Base-by-base conservation (phyloP, 2,329 filamentous ascomycete genomes). In the Ophiostoma tasmaniense region DNA sequence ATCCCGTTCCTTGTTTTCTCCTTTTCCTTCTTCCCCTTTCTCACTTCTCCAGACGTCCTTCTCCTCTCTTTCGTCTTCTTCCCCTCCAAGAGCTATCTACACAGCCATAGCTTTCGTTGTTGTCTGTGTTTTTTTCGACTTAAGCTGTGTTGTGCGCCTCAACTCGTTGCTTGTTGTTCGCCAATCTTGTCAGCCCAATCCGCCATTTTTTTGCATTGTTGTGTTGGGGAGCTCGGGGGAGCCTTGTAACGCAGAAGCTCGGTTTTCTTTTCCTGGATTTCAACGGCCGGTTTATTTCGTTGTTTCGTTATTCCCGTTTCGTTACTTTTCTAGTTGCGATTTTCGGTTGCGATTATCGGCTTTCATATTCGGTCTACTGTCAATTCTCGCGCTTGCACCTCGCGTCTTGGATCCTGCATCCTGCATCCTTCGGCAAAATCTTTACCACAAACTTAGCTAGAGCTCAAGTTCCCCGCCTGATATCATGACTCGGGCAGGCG, bases 401-500 rank as follows among this genome's bases (percentile, higher is more conserved):
- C 22, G 22, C 50, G 25, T 55, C 50, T 55, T 55, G n/a, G 50
- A 25, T 55, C 50, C 50, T 25, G 50, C 50, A 55, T 55, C 50
- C 22, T 55, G 50, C 50, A 55, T 55, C 50, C 22, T 55, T 55
- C 50, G n/a, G 50, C 50, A 28, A 59, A 13, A 28, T 42, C 22
- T 22, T 37, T 20, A 65, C 64, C 17, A 42, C 11, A 37, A 61
- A 17, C n/a, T 25, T 28, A 61, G 25, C 52, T 59, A 28, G 52
- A 59, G 22, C 52, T 30, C 13, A 59, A 28, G 25, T 13, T 30
- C 14, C 42, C n/a, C 55, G 3, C 64, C n/a, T 17, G 22, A 65
- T 42, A 45, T 17, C 25, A 65, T 65, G 64, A 42, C 64, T 65
- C 64, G 64, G 64, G 25, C 25, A 42, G 64, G 64, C 64, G 64